These are phyloP conservation scores for Posidonia australis DNA, from an alignment of 106 monocot genomes.

Conservation along the genomic window DNA sequence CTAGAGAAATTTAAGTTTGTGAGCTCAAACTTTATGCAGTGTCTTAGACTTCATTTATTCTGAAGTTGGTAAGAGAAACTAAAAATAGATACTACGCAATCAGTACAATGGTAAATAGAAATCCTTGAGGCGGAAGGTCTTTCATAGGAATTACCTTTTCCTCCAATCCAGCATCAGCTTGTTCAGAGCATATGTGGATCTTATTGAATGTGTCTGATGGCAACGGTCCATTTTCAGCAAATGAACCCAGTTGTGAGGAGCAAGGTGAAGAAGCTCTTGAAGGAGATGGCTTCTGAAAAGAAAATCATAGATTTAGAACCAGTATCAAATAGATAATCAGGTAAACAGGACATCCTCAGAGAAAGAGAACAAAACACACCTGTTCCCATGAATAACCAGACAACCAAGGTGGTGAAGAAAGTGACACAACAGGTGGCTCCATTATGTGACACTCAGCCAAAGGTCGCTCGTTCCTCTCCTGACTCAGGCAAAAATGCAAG, in stretches of 20 bases:
- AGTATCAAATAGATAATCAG: neutral
- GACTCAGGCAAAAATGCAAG: neutral
- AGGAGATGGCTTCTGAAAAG: neutral
- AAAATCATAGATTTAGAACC: neutral
- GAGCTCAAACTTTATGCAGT: neutral
- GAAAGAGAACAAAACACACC: neutral
- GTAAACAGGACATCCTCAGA: neutral
- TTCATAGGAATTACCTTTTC: neutral
- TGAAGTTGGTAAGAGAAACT: neutral
- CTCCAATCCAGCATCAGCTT: neutral
- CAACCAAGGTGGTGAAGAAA: neutral
- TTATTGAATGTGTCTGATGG: neutral
- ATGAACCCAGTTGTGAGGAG: neutral
- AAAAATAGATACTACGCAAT: neutral
- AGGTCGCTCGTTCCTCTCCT: constrained; percentile 1
- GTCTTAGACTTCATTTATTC: neutral
- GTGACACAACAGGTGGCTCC: constrained; percentile 1
- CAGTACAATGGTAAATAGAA: neutral
- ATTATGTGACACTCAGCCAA: constrained; percentile 1
- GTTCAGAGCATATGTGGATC: neutral
- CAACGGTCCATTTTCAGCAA: neutral
- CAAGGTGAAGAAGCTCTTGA: neutral
- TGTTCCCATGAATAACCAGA: neutral
- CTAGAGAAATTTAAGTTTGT: neutral
- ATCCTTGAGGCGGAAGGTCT: neutral